Base-by-base conservation (phyloP, 1,139 yeast species). In the Saccharomyces hybrid region DNA sequence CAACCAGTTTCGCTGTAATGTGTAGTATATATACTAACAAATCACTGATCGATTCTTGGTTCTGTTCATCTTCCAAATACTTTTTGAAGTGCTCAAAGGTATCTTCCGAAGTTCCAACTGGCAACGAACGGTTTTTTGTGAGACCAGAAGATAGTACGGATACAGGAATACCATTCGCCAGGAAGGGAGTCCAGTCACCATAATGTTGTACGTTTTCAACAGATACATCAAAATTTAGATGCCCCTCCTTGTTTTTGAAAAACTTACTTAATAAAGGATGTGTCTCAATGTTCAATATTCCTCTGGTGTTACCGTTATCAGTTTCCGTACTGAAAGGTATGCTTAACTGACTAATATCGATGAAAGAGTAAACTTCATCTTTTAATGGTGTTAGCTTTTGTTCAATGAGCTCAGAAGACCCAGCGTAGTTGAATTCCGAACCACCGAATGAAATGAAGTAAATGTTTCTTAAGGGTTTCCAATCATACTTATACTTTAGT, bases 361-460 rank as follows among this genome's bases (percentile, higher is more conserved):
- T 78, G 63, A 88, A 88, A 0, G 88, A 78, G 62, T 81, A 83
- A 0, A 88, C 88, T 59, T 85, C 84, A 50, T 80, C 76, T 56
- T 77, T 73, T 41, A 89, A 72, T 47, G 75, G 76, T 24, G 79
- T 78, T 26, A 75, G 71, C 58, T 81, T 79, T 46, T 76, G 74
- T 63, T 87, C 89, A 5, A 86, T 78, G 82, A 93, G 84, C 64
- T 87, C 95, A 0, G 95, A 78, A 46, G 90, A 78, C 0, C 99
- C 99, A 0, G 95, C 96, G 62, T 80, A 73, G 64, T 90, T 91
- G 65, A 86, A 90, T 58, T 86, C 84, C 0, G 87, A 76, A 0
- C 88, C 97, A 64, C 91, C 97, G 76, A 89, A 90, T 1, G 97
- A 88, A 0, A 84, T 82, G 71, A 93, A 90, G 64, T 85, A 84